Conservation (phyloP, 2,329 filamentous ascomycete genomes). For the Xylariaceae sp. region DNA sequence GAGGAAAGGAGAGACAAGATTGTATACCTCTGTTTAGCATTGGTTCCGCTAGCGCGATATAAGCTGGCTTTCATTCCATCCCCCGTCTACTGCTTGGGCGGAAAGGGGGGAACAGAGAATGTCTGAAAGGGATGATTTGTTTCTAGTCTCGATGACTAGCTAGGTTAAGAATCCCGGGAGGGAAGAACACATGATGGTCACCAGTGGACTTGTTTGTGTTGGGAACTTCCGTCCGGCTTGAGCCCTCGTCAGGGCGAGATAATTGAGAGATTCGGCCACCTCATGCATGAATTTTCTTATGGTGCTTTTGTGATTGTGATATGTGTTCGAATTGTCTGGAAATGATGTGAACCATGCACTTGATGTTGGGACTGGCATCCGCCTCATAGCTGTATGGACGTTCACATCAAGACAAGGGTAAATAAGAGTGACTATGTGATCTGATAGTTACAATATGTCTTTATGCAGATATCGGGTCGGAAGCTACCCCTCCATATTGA, state of each 20-base stretch:
- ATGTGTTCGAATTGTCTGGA: too few species aligned
- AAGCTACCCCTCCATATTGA: conserved; percentile 1
- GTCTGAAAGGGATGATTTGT: conserved; percentile 1
- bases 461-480: background rate
- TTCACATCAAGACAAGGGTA: too few species aligned
- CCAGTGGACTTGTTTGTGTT: background rate
- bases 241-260: conserved; percentile 20
- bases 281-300: conserved; percentile 4
- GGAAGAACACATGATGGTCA: background rate
- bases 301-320: too few species aligned
- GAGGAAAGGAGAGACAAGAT: conserved; percentile 4
- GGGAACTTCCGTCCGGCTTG: conserved; percentile 10
- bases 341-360: too few species aligned
- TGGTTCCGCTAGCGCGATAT: conserved; percentile 16
- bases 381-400: too few species aligned
- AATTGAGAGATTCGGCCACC: conserved; percentile 25
- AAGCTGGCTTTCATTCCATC: conserved; percentile 11
- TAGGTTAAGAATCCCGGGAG: conserved; percentile 2
- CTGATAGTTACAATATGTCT: conserved; percentile 4
- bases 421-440: too few species aligned
- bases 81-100: background rate
- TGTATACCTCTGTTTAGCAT: conserved; percentile 7
- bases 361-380: too few species aligned
- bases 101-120: background rate
- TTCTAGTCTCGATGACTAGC: conserved; percentile 13